These are phyloP conservation scores for Diaporthe vexans DNA, from an alignment of 2,329 filamentous ascomycete genomes.

Conservation along the genomic window DNA sequence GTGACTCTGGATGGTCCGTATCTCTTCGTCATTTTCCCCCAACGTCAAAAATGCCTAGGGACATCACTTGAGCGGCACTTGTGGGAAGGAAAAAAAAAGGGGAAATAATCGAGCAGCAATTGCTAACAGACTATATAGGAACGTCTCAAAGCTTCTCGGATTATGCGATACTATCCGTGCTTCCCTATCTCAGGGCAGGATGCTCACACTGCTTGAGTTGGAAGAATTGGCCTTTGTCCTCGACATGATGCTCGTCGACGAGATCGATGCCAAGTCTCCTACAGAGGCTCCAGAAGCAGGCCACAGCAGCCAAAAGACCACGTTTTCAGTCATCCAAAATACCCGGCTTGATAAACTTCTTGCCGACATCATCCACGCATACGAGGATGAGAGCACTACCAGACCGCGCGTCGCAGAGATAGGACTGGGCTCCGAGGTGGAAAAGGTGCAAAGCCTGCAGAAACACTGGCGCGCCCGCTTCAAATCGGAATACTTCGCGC, in stretches of 20 bases:
- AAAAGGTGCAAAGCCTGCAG: constrained; percentile 30
- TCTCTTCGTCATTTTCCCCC: neutral
- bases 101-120: neutral
- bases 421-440: constrained; percentile 20
- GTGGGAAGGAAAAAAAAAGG: neutral
- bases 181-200: constrained; percentile 18
- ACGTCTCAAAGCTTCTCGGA: constrained; percentile 37
- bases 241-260: constrained; percentile 37
- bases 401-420: neutral
- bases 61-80: neutral
- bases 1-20: constrained; percentile 29
- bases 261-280: constrained; percentile 26
- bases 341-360: constrained; percentile 40
- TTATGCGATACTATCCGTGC: constrained; percentile 37
- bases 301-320: constrained; percentile 13
- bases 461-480: constrained; percentile 37
- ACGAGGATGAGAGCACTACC: constrained; percentile 13
- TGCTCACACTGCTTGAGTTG: constrained; percentile 13
- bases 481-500: constrained; percentile 35
- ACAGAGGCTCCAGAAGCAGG: neutral
- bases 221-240: constrained; percentile 39
- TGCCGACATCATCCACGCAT: constrained; percentile 34
- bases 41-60: neutral
- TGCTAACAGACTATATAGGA: neutral
- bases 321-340: constrained; percentile 28